Evolutionary conservation across 495 filamentous ascomycete species (phyloP), one percentile per base, ranked within the genome.

Genomic region (Hamigera avellanea): DNA sequence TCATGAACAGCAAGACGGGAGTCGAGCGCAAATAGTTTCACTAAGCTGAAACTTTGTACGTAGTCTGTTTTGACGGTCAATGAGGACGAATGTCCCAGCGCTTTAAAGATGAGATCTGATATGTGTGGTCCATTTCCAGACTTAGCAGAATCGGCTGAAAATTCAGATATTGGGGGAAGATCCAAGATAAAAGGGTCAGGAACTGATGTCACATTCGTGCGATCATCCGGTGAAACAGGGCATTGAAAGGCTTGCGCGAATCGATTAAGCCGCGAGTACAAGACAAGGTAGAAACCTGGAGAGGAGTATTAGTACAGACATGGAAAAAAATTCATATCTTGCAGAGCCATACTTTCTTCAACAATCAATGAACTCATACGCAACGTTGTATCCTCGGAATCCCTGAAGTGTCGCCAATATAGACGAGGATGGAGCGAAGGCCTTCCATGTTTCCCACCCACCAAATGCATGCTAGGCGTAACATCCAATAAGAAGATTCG

Each of bases 351-450:
- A 65, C 52, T 46, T 37, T 53, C 36, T 37, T 53, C 39, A 17
- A 56, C 36, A 31, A 45, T 26, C 14, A 67, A 32, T 40, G 59
- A 40, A 25, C 55, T 46, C 2, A 70, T 19, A 15, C 44, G 45
- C 18, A 71, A 43, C 27, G 64, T 70, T 10, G 48, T 59, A 41
- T 73, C 69, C 33, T 66, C 60, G 0, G 49, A 41, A 28, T 69
- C 59, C 28, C 66, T 54, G 39, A 57, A 66, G 54, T 71, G 67
- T 28, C 50, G 48, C 64, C 66, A 69, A 14, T 53, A 52, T 6
- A 66, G 36, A 19, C 37, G 50, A 42, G 58, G 54, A 15, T 38
- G 40, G 15, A 59, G 26, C 15, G 46, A 36, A 12, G 26, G 35
- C 16, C 26, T 40, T 8, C 36, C 19, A 8, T 54, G 40, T 4